Evolutionary conservation across 208 protist genomes (phyloP).

Genomic region (Acanthamoeba sp.): DNA sequence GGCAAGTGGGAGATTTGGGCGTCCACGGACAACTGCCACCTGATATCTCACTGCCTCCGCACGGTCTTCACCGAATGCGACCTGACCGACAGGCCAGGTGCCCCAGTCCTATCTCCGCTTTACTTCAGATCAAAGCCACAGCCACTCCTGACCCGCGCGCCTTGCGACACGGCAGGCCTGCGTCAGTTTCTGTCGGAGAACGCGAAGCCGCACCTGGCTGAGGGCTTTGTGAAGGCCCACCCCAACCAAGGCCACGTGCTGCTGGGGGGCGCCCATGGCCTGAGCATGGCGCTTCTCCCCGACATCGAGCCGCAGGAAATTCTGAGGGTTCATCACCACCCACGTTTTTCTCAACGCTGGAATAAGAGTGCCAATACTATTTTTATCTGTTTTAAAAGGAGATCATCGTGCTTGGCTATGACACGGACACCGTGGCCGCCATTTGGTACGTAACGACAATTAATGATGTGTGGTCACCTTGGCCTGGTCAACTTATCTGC

Average conservation of each 20-base stretch:
- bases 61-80: not conserved
- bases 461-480: too few relatives aligned
- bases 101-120: too few relatives aligned
- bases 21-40: constrained; percentile 18
- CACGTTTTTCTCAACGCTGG: not conserved
- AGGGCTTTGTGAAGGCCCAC: constrained; percentile 17
- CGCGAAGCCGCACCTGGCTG: constrained; percentile 2
- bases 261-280: not conserved
- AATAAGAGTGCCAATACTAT: too few relatives aligned
- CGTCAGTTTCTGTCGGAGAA: not conserved
- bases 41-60: not conserved
- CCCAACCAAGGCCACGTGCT: constrained; percentile 33
- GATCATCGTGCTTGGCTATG: not conserved
- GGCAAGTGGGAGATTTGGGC: constrained; percentile 22
- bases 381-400: too few relatives aligned
- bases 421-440: constrained; percentile 25
- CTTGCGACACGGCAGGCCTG: not conserved
- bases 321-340: not conserved
- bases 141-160: too few relatives aligned
- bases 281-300: constrained; percentile 26
- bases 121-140: too few relatives aligned
- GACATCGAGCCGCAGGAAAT: constrained; percentile 18
- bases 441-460: not conserved
- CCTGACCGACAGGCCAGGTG: not conserved
- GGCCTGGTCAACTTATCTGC: too few relatives aligned